Evolutionary conservation across 768 basidiomycete species (phyloP).

Genomic region (Austroboletus eburneus): DNA sequence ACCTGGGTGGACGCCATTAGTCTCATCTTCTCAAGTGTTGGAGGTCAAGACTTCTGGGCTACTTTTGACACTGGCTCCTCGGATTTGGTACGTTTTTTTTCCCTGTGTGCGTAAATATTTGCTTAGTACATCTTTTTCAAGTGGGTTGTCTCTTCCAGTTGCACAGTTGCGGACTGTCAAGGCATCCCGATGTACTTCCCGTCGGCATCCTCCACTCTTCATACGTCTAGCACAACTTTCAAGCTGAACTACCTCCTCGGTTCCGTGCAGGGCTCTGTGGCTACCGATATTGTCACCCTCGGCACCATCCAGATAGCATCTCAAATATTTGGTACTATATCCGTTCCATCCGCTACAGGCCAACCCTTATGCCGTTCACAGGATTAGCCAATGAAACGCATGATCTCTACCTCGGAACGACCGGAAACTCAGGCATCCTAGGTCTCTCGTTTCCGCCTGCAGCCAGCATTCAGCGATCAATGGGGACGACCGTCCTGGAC

Average conservation of each 20-base stretch:
- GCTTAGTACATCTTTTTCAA: constrained; percentile 16
- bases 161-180: constrained; percentile 42
- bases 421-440: constrained; percentile 51
- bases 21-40: constrained; percentile 31
- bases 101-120: background rate
- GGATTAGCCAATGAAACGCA: constrained; percentile 43
- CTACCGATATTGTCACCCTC: constrained; percentile 42
- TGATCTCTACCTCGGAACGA: constrained; percentile 40
- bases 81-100: constrained; percentile 39
- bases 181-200: constrained; percentile 40
- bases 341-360: background rate
- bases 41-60: constrained; percentile 40
- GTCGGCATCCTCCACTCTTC: constrained; percentile 29
- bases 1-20: background rate
- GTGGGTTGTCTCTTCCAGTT: constrained; percentile 52
- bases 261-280: constrained; percentile 49
- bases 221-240: constrained; percentile 35
- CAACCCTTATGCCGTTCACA: constrained; percentile 17
- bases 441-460: constrained; percentile 49
- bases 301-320: constrained; percentile 42
- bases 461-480: constrained; percentile 42
- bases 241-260: constrained; percentile 49
- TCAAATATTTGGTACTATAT: constrained; percentile 44
- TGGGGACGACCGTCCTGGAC: constrained; percentile 44
- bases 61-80: constrained; percentile 57